Evolutionary conservation across 129 eudicot species (phyloP).

Genomic region (Chrysanthemum makinoi): DNA sequence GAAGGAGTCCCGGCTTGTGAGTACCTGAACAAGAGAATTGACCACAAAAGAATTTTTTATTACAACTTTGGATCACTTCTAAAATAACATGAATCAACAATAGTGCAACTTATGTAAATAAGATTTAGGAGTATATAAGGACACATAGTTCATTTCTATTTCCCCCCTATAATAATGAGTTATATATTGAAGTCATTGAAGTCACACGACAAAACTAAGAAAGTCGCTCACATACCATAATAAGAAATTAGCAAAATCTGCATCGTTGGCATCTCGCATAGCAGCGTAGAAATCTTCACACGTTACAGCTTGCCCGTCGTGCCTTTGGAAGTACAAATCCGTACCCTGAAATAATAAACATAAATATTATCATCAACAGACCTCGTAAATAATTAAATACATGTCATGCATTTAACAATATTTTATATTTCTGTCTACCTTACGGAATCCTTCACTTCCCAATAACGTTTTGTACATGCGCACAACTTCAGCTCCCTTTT

Average conservation of each 20-base stretch:
- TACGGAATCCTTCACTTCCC: conserved; percentile 81
- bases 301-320: conserved; percentile 97
- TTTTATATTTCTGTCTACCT: conserved; percentile 42
- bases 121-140: background rate
- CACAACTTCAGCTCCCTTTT: conserved; percentile 97
- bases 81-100: too few species aligned
- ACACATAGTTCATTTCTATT: background rate
- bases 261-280: conserved; percentile 90
- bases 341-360: conserved; percentile 52
- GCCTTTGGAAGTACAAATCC: conserved; percentile 89
- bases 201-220: background rate
- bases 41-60: conserved; percentile 4
- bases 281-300: conserved; percentile 97
- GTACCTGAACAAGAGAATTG: conserved; percentile 52
- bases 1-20: conserved; percentile 97
- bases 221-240: conserved; percentile 49
- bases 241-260: conserved; percentile 85
- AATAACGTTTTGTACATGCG: conserved; percentile 94
- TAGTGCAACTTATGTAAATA: background rate
- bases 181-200: too few species aligned
- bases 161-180: too few species aligned
- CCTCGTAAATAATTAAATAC: conserved; percentile 6
- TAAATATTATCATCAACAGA: background rate
- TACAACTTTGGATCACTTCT: too few species aligned
- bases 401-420: background rate